phyloP scores from a whole-genome alignment of 2,329 filamentous ascomycete genomes.

The Exophiala calicioides region DNA sequence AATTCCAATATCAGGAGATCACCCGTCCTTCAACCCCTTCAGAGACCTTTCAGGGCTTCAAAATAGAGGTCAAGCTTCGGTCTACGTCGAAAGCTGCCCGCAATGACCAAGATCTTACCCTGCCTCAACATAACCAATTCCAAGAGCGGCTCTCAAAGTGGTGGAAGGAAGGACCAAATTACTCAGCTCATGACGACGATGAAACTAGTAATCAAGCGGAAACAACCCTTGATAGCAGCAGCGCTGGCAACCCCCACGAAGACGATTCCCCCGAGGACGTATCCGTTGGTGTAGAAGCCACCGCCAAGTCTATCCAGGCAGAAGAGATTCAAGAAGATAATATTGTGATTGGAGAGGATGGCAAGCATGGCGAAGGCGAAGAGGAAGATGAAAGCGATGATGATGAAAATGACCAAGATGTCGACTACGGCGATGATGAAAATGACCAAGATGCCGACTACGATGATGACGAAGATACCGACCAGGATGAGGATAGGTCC shows the following conservation, averaged over 20 bases:
- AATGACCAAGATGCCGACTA: conserved; percentile 38
- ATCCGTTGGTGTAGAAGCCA: conserved; percentile 1
- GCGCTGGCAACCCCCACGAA: neutral
- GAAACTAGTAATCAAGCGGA: conserved; percentile 46
- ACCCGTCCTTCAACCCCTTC: conserved; percentile 3
- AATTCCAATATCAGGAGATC: conserved; percentile 12
- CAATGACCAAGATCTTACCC: conserved; percentile 13
- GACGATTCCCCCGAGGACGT: conserved; percentile 4
- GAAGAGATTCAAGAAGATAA: conserved; percentile 8
- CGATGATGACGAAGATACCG: conserved; percentile 6
- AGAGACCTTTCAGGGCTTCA: conserved; percentile 10
- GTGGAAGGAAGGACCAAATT: conserved; percentile 12
- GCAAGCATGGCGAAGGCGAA: conserved; percentile 11
- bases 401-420: conserved; percentile 31
- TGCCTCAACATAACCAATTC: conserved; percentile 13
- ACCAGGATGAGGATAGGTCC: conserved; percentile 5
- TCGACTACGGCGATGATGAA: conserved; percentile 38
- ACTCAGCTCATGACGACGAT: conserved; percentile 40
- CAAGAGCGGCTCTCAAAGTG: conserved; percentile 11
- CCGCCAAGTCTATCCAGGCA: conserved; percentile 5
- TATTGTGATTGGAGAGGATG: conserved; percentile 3
- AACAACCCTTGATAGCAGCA: neutral
- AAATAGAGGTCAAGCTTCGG: conserved; percentile 16
- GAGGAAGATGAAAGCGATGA: conserved; percentile 14
- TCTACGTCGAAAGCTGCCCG: conserved; percentile 14